Base-by-base conservation (phyloP, 768 basidiomycete species). In the Astraeus odoratus region DNA sequence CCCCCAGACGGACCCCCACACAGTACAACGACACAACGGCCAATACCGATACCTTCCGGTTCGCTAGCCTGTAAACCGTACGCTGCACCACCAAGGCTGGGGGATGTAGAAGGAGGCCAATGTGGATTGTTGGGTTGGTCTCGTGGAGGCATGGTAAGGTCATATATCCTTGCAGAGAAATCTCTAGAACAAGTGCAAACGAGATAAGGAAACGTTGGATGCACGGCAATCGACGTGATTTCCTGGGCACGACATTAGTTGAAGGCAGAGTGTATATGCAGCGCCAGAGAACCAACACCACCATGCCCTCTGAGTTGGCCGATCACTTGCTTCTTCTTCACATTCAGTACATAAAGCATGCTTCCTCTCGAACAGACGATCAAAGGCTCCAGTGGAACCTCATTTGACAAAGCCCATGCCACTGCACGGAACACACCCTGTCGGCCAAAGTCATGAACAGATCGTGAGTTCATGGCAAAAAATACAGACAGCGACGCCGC, bases 111-210 rank as follows among this genome's bases (percentile, higher is more conserved):
- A 5, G 81, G 70, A 3, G 74, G 74, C 83, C 81, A 86, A 51
- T 58, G 70, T 6, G 78, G 78, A 53, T 88, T 83, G 30, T 67
- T 64, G 2, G 69, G 67, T 20, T 25, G 42, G 24, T 66, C 47
- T 29, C 64, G 50, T 3, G 66, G 60, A 12, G 60, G 57, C 38
- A 59, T 48, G 15, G 66, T 65, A 4, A 88, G 69, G 55, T 87
- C 78, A 46, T 87, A 88, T 39, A 90, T 73, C 23, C 87, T 70
- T 5, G 79, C 72, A 0, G 84, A 76, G 53, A 76, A 77, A 58
- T 90, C 86, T 34, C 80, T 68, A 0, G 86, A 86, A 12, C 85
- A 86, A 2, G 82, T 84, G 52, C 80, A 81, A 50, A 86, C 71
- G 3, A 82, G 57, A 50, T 83, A 69, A 9, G 80, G 77, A 34